Conservation (phyloP, 2,329 filamentous ascomycete genomes). For the Didymella pomorum region DNA sequence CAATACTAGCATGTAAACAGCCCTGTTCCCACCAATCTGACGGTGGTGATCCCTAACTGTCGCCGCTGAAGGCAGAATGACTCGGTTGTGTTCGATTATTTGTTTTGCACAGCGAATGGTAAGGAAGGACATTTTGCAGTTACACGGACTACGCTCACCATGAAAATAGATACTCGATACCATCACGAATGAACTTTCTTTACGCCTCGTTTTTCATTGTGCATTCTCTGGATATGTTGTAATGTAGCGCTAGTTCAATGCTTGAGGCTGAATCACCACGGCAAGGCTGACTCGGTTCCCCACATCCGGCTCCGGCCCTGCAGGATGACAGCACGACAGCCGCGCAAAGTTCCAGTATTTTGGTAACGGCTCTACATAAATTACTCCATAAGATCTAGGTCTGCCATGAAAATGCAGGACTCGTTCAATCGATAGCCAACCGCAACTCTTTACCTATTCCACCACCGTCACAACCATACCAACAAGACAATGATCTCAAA, state of each 20-base stretch:
- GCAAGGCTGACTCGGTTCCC: slow-evolving; percentile 23
- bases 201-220: neutral
- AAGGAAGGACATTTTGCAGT: neutral
- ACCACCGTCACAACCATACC: neutral
- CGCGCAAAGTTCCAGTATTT: neutral
- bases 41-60: neutral
- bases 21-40: neutral
- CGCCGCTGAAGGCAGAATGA: neutral
- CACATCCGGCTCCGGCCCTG: slow-evolving; percentile 21
- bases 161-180: neutral
- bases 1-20: neutral
- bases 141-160: neutral
- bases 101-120: neutral
- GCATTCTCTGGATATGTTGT: neutral
- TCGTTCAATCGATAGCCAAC: neutral
- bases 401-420: neutral
- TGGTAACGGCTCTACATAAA: neutral
- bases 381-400: slow-evolving; percentile 1
- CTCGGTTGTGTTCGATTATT: neutral
- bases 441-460: neutral
- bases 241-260: slow-evolving; percentile 1
- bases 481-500: slow-evolving; percentile 7
- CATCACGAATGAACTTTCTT: neutral
- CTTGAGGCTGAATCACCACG: slow-evolving; percentile 12
- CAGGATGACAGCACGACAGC: slow-evolving; percentile 18